Base-by-base conservation (phyloP, 306 rosid species). In the Gillenia trifoliata region DNA sequence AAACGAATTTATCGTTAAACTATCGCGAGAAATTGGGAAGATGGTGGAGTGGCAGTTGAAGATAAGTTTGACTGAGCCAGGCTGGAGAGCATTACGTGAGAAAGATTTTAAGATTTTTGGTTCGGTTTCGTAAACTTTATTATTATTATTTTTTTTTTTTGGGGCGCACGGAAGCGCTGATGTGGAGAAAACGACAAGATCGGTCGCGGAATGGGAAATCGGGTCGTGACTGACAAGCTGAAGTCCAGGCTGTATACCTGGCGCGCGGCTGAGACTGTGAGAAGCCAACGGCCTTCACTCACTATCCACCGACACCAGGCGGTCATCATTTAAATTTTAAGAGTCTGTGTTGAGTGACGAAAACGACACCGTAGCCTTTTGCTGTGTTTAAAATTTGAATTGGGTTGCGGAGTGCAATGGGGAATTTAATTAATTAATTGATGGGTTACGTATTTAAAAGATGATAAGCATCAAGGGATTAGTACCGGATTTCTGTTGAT, bases 51-150 rank as follows among this genome's bases (percentile, higher is more conserved):
- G 41, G 56, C 28, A 25, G 33, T 17, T 8, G 62, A 30, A 78
- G 89, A 82, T 83, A 83, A 77, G 85, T 80, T 85, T 82, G 85
- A 85, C 84, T 62, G 61, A 75, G 85, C 86, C 86, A 82, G 86
- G 84, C 83, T 85, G 85, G 84, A 77, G 70, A 63, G 81, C 86
- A 87, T 82, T 78, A 56, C 84, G 78, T 68, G 45, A 72, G 49
- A 54, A 38, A 38, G 29, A 43, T 45, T 34, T 63, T 40, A 59
- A 11, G 73, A 56, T 56, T 10, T 69, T 71, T 8, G 50, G 81
- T 69, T 70, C 36, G 43, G 41, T 66, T 60, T 65, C 78, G 10
- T 19, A 11, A 3, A 23, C 6, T 23, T 70, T 69, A 5, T 47
- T 11, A 20, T 22, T 25, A n/a, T n/a, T 66, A 23, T 60, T 47